Conservation (phyloP, 2,329 filamentous ascomycete species). For the Xylariaceae sp. region DNA sequence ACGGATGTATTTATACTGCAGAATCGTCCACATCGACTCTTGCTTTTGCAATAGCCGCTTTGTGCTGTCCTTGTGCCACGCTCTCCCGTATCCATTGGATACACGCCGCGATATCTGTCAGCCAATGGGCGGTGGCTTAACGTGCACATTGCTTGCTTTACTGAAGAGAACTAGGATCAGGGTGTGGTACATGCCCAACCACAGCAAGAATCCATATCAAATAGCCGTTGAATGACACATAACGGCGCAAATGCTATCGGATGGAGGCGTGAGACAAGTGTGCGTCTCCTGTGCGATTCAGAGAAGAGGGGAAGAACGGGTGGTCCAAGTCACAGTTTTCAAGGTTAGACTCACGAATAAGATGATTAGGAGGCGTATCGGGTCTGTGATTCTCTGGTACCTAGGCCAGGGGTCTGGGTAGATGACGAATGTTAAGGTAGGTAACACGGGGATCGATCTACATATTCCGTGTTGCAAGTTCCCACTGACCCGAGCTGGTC, state of each 20-base stretch:
- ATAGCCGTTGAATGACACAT: slow-evolving; percentile 1
- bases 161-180: slow-evolving; percentile 4
- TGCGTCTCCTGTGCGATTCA: slow-evolving; percentile 22
- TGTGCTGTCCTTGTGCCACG: slow-evolving; percentile 19
- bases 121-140: slow-evolving; percentile 23
- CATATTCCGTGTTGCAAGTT: slow-evolving; percentile 7
- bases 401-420: not conserved
- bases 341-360: slow-evolving; percentile 9
- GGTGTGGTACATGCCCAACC: slow-evolving; percentile 13
- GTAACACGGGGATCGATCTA: slow-evolving; percentile 8
- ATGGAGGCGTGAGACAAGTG: slow-evolving; percentile 11
- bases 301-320: slow-evolving; percentile 13
- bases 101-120: slow-evolving; percentile 13
- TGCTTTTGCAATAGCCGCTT: slow-evolving; percentile 2
- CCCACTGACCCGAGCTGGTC: slow-evolving; percentile 3
- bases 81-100: slow-evolving; percentile 17
- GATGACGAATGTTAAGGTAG: slow-evolving; percentile 4
- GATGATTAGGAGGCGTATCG: slow-evolving; percentile 18
- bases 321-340: slow-evolving; percentile 22
- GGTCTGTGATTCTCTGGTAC: slow-evolving; percentile 6
- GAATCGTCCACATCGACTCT: not conserved
- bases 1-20: slow-evolving; percentile 19
- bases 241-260: slow-evolving; percentile 6
- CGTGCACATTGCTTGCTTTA: slow-evolving; percentile 10
- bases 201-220: slow-evolving; percentile 9